phyloP scores from a whole-genome alignment of 345 rosid genomes.

The Geranium rotundifolium region DNA sequence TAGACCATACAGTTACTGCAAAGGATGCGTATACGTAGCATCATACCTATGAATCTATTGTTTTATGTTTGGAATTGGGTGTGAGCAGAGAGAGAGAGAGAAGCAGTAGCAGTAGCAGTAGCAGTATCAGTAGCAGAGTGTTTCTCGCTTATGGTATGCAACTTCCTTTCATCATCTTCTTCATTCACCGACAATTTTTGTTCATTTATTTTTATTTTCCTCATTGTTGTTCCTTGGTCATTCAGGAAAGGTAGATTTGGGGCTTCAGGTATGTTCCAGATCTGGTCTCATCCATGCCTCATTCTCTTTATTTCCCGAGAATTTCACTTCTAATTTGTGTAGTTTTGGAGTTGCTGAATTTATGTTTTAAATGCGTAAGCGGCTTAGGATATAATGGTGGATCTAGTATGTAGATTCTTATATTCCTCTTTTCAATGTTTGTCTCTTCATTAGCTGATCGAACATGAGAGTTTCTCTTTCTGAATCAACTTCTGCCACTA shows the following conservation, averaged over 20 bases:
- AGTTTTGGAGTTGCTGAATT: neutral
- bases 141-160: neutral
- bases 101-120: no score
- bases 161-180: constrained; percentile 1
- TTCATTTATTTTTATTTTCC: constrained; percentile 1
- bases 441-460: neutral
- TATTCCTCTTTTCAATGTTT: neutral
- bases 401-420: neutral
- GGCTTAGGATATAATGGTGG: neutral
- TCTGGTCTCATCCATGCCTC: constrained; percentile 46
- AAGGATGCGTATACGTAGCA: neutral
- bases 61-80: neutral
- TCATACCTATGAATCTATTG: no score
- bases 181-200: neutral
- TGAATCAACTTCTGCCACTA: neutral
- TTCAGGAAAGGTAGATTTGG: constrained; percentile 38
- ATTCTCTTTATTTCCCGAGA: no score
- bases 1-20: neutral
- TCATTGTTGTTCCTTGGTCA: constrained; percentile 11
- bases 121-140: no score
- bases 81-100: constrained; percentile 1
- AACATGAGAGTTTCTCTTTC: neutral
- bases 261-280: constrained; percentile 38
- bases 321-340: neutral
- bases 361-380: neutral